Evolutionary conservation across 2,329 filamentous ascomycete species (phyloP).

Genomic region (Alternaria infectoria): DNA sequence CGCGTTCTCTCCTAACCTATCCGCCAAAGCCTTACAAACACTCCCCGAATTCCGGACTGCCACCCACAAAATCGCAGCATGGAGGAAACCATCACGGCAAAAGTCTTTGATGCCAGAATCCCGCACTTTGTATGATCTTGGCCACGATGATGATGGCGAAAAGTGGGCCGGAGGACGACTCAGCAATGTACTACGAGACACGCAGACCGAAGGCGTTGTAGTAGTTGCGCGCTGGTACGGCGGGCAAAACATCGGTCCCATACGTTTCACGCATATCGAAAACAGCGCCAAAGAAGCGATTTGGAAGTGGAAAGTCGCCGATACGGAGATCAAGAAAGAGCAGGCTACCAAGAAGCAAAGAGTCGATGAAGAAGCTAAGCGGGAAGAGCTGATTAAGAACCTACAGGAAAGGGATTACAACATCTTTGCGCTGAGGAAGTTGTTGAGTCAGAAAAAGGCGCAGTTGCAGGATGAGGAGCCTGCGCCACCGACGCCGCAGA

Average conservation of each 20-base stretch:
- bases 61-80: conserved; percentile 59
- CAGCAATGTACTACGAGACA: conserved; percentile 54
- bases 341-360: conserved; percentile 46
- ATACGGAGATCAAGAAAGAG: conserved; percentile 39
- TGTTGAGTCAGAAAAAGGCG: conserved; percentile 54
- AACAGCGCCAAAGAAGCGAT: conserved; percentile 57
- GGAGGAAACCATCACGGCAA: conserved; percentile 57
- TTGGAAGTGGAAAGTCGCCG: conserved; percentile 48
- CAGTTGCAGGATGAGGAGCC: conserved; percentile 34
- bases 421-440: conserved; percentile 54
- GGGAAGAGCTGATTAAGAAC: conserved; percentile 47
- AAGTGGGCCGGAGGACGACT: conserved; percentile 58
- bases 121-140: conserved; percentile 50
- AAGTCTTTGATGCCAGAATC: conserved; percentile 49
- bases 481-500: conserved; percentile 38
- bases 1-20: conserved; percentile 55
- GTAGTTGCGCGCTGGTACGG: conserved; percentile 64
- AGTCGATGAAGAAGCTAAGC: conserved; percentile 43
- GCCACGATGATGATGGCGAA: conserved; percentile 62
- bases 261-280: conserved; percentile 61
- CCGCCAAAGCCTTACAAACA: conserved; percentile 51
- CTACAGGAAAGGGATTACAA: conserved; percentile 55
- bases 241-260: conserved; percentile 59
- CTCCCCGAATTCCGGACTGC: conserved; percentile 54
- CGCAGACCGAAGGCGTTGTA: conserved; percentile 53